phyloP scores from a whole-genome alignment of 257 asterid genomes.

The Leonotis leonurus region DNA sequence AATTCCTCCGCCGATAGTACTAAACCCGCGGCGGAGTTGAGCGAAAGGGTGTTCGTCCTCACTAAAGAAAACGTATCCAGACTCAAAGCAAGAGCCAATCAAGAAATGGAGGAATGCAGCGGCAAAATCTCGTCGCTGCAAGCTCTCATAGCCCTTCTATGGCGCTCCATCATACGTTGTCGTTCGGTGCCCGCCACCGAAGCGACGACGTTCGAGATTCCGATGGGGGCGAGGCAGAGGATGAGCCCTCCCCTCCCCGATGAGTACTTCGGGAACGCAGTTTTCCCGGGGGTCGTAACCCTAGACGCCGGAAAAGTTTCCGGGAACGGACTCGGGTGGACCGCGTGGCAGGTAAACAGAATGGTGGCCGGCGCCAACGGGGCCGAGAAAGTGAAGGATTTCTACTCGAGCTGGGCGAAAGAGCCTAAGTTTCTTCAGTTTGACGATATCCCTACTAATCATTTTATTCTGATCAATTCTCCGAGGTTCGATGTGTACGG shows the following conservation, averaged over 20 bases:
- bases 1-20: background rate
- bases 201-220: constrained; percentile 15
- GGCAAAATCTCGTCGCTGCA: constrained; percentile 35
- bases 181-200: background rate
- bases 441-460: background rate
- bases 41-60: constrained; percentile 23
- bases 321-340: constrained; percentile 37
- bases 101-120: background rate
- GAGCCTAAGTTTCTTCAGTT: constrained; percentile 17
- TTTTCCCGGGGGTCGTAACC: constrained; percentile 12
- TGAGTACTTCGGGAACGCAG: constrained; percentile 45
- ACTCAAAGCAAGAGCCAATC: constrained; percentile 27
- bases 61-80: background rate
- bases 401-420: constrained; percentile 24
- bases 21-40: background rate
- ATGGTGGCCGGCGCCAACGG: constrained; percentile 7
- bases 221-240: constrained; percentile 28
- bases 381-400: constrained; percentile 16
- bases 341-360: constrained; percentile 34
- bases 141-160: constrained; percentile 40
- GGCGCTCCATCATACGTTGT: constrained; percentile 32
- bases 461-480: constrained; percentile 25
- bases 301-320: constrained; percentile 15
- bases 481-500: constrained; percentile 38
- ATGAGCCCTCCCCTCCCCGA: constrained; percentile 31